Percentiles rank a stretch among this genome's conserved stretches.
These are phyloP conservation scores for Aspergillus sp. DNA, from an alignment of 2,329 filamentous ascomycete genomes.

Conservation along the genomic window DNA sequence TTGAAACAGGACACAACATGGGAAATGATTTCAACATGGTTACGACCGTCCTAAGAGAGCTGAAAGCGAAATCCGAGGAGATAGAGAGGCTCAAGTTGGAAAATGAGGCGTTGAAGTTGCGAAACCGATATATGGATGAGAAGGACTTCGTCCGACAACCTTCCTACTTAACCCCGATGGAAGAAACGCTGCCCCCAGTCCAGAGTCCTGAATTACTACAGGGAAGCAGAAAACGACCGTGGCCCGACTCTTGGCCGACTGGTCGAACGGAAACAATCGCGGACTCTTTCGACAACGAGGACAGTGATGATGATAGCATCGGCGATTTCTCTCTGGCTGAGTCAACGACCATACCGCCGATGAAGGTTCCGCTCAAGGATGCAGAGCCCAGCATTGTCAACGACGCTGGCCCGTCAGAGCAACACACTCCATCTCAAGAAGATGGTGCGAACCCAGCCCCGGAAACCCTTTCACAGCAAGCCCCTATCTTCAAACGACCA, in stretches of 20 bases:
- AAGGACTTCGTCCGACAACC: slow-evolving; percentile 16
- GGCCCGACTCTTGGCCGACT: slow-evolving; percentile 27
- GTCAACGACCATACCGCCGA: slow-evolving; percentile 13
- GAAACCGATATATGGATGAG: slow-evolving; percentile 34
- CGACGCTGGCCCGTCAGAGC: slow-evolving; percentile 4
- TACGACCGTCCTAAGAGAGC: slow-evolving; percentile 36
- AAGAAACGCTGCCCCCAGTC: slow-evolving; percentile 26
- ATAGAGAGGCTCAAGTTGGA: slow-evolving; percentile 39
- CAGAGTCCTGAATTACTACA: slow-evolving; percentile 36
- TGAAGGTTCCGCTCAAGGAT: slow-evolving; percentile 27
- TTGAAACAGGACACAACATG: slow-evolving; percentile 19
- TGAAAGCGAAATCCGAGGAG: slow-evolving; percentile 39
- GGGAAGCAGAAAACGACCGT: slow-evolving; percentile 31
- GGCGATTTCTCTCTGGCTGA: slow-evolving; percentile 27
- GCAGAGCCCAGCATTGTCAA: slow-evolving; percentile 5
- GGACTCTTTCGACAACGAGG: slow-evolving; percentile 33
- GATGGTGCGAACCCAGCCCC: neutral
- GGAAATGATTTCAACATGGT: slow-evolving; percentile 37
- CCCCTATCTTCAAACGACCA: slow-evolving; percentile 29
- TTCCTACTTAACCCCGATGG: slow-evolving; percentile 6
- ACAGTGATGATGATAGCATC: slow-evolving; percentile 25
- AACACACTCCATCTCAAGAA: slow-evolving; percentile 3
- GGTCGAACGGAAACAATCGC: slow-evolving; percentile 25
- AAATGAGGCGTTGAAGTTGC: slow-evolving; percentile 37
- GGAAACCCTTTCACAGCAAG: slow-evolving; percentile 13